phyloP scores from a whole-genome alignment of 2,329 filamentous ascomycete genomes.

The Phoma sp. region DNA sequence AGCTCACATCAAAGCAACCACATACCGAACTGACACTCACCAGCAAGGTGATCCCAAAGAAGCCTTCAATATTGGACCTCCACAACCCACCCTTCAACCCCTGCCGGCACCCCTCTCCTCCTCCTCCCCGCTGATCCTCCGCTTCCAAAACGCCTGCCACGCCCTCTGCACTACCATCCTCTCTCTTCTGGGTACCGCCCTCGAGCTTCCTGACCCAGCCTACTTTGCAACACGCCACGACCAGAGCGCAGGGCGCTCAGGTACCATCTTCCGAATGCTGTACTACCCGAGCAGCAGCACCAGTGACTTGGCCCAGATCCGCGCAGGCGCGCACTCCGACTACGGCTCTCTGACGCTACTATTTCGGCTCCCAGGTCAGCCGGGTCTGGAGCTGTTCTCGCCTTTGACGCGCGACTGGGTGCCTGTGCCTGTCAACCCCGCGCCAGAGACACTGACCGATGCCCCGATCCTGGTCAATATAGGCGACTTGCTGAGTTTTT shows the following conservation, averaged over 20 bases:
- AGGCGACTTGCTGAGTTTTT: constrained; percentile 78
- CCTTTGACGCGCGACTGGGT: constrained; percentile 53
- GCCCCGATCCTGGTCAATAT: constrained; percentile 64
- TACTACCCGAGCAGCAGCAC: constrained; percentile 49
- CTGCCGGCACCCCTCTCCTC: constrained; percentile 69
- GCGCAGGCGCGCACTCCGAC: constrained; percentile 91
- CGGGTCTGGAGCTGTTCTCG: constrained; percentile 82
- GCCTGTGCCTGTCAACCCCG: constrained; percentile 53
- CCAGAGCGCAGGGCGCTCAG: constrained; percentile 55
- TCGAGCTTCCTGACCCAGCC: constrained; percentile 60
- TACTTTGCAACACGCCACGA: constrained; percentile 70
- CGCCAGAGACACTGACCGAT: constrained; percentile 67
- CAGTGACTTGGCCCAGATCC: constrained; percentile 53
- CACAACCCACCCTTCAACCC: constrained; percentile 69
- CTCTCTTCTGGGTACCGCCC: constrained; percentile 76
- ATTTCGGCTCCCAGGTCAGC: constrained; percentile 84
- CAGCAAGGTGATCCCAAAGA: constrained; percentile 78
- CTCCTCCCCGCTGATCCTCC: constrained; percentile 65
- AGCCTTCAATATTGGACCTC: constrained; percentile 91
- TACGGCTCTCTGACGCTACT: constrained; percentile 75
- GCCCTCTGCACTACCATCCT: constrained; percentile 75
- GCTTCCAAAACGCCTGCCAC: constrained; percentile 75
- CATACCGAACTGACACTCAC: constrained; percentile 41
- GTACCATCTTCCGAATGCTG: constrained; percentile 62
- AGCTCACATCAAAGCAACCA: constrained; percentile 1